A percentile compares a stretch with the other conserved stretches of the same genome.
These are phyloP conservation scores for Candida taoyuanica DNA, from an alignment of 805 yeast genomes.

Conservation along the genomic window DNA sequence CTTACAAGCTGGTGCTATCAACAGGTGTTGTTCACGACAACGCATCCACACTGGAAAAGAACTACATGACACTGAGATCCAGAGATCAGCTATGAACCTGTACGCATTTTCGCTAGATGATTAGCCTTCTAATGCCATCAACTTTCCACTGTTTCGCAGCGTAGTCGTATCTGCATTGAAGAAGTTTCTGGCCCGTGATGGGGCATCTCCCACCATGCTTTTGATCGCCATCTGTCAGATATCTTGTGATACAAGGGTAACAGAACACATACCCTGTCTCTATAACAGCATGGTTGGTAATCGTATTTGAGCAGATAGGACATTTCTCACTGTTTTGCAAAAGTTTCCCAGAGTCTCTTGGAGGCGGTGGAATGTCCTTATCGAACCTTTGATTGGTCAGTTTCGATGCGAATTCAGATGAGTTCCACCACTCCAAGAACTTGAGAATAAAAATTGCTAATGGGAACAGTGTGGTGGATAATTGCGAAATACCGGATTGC, in stretches of 20 bases:
- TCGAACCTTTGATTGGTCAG: conserved; percentile 43
- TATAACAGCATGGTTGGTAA: conserved; percentile 77
- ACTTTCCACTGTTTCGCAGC: conserved; percentile 60
- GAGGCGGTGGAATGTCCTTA: conserved; percentile 41
- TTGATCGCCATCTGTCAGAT: conserved; percentile 45
- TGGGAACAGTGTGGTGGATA: conserved; percentile 54
- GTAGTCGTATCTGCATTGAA: conserved; percentile 67
- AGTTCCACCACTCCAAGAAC: conserved; percentile 91
- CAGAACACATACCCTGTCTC: conserved; percentile 93
- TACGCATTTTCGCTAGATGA: conserved; percentile 38
- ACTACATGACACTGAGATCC: not conserved
- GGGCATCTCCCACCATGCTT: conserved; percentile 75
- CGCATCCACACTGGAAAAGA: conserved; percentile 6
- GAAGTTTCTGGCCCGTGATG: conserved; percentile 62
- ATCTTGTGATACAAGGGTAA: conserved; percentile 75
- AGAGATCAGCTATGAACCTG: not conserved
- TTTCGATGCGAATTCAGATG: conserved; percentile 63
- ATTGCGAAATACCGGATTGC: conserved; percentile 14
- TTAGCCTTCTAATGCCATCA: conserved; percentile 71
- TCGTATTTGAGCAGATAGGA: conserved; percentile 60
- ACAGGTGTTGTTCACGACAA: conserved; percentile 20
- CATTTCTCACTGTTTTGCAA: conserved; percentile 43
- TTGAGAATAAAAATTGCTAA: conserved; percentile 75
- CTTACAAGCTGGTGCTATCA: conserved; percentile 18
- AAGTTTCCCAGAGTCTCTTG: conserved; percentile 4